phyloP scores from a whole-genome alignment of 2,329 filamentous ascomycete genomes.

The Clonostachys solani region DNA sequence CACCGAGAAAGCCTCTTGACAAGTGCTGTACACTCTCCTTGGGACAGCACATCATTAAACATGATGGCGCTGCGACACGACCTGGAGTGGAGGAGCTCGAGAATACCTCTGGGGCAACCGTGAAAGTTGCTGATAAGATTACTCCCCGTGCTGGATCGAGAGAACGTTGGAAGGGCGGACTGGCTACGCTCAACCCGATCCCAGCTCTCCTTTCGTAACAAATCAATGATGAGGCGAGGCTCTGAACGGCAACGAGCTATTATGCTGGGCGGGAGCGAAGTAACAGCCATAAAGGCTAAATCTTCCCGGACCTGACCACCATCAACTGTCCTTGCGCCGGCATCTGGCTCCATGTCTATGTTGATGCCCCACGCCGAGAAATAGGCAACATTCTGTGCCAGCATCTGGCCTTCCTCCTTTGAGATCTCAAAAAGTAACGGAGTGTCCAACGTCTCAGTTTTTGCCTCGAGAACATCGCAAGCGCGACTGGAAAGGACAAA shows the following conservation, averaged over 20 bases:
- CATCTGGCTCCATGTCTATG: conserved; percentile 36
- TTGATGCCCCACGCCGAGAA: conserved; percentile 74
- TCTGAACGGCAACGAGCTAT: conserved; percentile 71
- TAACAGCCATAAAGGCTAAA: conserved; percentile 38
- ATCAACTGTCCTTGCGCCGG: neutral
- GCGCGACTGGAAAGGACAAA: conserved; percentile 22
- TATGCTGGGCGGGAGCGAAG: conserved; percentile 65
- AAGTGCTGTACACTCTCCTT: conserved; percentile 53
- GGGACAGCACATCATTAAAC: conserved; percentile 71
- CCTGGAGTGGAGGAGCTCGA: conserved; percentile 73
- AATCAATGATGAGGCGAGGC: conserved; percentile 65
- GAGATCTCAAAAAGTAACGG: conserved; percentile 64
- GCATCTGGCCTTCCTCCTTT: conserved; percentile 51
- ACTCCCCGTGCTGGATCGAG: conserved; percentile 4
- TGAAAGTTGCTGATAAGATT: conserved; percentile 60
- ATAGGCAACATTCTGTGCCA: conserved; percentile 46
- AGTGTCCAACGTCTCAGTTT: conserved; percentile 35
- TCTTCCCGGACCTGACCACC: neutral
- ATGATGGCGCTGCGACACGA: conserved; percentile 79
- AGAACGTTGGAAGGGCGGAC: neutral
- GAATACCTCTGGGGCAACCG: conserved; percentile 67
- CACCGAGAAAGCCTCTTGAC: conserved; percentile 55
- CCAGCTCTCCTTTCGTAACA: conserved; percentile 76
- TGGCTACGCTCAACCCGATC: conserved; percentile 43
- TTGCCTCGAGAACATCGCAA: conserved; percentile 7